A percentile compares a stretch with the other conserved stretches of the same genome.
phyloP scores from a whole-genome alignment of 495 filamentous ascomycete genomes.

The Corynascus novoguineensis region DNA sequence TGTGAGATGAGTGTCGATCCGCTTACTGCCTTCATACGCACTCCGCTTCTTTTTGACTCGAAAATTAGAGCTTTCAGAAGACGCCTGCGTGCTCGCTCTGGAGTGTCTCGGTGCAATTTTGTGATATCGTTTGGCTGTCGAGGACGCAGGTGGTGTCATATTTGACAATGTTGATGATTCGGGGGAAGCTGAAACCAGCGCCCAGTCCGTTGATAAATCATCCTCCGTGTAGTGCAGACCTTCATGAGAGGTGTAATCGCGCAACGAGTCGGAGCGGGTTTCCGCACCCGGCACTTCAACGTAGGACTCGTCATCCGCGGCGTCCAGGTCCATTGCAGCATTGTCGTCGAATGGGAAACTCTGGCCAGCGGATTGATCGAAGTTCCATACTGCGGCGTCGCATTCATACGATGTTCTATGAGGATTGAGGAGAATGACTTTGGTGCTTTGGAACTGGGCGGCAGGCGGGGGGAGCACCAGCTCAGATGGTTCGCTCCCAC shows the following conservation, averaged over 20 bases:
- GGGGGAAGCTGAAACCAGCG: conserved; percentile 16
- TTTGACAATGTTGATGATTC: conserved; percentile 10
- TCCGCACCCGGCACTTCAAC: conserved; percentile 14
- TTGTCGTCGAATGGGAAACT: conserved; percentile 2
- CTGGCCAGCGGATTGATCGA: neutral
- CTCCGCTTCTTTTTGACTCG: conserved; percentile 29
- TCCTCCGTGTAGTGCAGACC: conserved; percentile 9
- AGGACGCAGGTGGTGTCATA: conserved; percentile 12
- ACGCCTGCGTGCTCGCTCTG: conserved; percentile 10
- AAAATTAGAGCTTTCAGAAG: conserved; percentile 12
- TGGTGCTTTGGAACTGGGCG: neutral
- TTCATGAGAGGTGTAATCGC: conserved; percentile 8
- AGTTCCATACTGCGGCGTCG: conserved; percentile 14
- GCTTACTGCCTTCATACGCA: conserved; percentile 26
- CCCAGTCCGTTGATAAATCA: conserved; percentile 22
- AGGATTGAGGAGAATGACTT: conserved; percentile 25
- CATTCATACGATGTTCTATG: conserved; percentile 24
- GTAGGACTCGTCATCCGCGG: conserved; percentile 13
- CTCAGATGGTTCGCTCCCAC: neutral
- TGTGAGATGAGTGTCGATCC: conserved; percentile 30
- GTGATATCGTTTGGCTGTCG: conserved; percentile 19
- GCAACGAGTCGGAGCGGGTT: conserved; percentile 1
- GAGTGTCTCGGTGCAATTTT: conserved; percentile 18
- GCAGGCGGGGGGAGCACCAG: neutral
- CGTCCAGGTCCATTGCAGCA: neutral